phyloP scores from a whole-genome alignment of 441 rosid species.

The Adansonia madagascariensis region DNA sequence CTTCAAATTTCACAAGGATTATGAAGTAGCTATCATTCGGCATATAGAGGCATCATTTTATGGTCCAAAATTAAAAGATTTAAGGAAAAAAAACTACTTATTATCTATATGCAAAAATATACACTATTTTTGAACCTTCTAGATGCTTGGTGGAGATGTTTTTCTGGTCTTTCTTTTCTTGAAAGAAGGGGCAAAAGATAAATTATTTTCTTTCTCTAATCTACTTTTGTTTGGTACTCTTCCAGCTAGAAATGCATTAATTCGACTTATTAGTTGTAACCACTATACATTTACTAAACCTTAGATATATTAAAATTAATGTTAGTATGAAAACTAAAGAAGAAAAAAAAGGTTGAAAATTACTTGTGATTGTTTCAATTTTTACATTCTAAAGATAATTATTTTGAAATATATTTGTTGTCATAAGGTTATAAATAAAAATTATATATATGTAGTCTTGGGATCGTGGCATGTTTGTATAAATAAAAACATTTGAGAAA shows the following conservation, averaged over 20 bases:
- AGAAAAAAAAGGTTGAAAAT: background rate
- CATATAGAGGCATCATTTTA: too few species aligned
- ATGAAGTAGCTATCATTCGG: too few species aligned
- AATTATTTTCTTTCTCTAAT: background rate
- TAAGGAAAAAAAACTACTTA: too few species aligned
- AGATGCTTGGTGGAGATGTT: conserved; percentile 11
- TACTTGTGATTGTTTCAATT: background rate
- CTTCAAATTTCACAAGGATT: too few species aligned
- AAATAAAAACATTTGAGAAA: background rate
- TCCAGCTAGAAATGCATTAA: conserved; percentile 1
- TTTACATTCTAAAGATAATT: background rate
- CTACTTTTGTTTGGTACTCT: background rate
- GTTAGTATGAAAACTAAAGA: background rate
- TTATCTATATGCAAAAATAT: too few species aligned
- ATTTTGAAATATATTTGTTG: background rate
- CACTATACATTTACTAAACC: background rate
- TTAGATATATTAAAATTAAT: background rate
- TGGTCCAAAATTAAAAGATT: too few species aligned
- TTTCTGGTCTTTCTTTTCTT: background rate
- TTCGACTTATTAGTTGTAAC: background rate
- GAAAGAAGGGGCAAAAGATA: background rate
- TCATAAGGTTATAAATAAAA: background rate
- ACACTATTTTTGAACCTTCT: background rate
- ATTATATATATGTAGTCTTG: background rate
- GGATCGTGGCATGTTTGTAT: background rate